Percentiles rank a stretch among this genome's conserved stretches.
Conservation (phyloP, 345 rosid genomes). For the Cardamine resedifolia region DNA sequence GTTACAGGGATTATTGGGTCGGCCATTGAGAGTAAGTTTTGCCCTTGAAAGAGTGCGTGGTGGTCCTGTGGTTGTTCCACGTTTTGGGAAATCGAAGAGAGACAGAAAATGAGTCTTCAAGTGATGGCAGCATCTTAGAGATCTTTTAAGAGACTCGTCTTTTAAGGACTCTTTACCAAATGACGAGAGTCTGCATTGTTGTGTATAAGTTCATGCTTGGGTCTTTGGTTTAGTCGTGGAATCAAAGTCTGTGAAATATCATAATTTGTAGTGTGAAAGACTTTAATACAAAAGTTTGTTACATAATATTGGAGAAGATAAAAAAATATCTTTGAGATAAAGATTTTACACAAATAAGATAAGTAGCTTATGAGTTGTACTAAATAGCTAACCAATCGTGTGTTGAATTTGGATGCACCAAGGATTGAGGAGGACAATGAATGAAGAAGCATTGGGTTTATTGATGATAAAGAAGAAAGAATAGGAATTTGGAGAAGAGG, state of each 20-base stretch:
- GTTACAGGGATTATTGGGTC: slow-evolving; percentile 73
- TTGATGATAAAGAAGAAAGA: slow-evolving; percentile 22
- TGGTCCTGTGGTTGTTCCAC: slow-evolving; percentile 75
- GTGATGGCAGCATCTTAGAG: background rate
- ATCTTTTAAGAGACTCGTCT: slow-evolving; percentile 7
- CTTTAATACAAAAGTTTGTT: background rate
- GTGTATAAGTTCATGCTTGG: background rate
- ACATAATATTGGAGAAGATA: background rate
- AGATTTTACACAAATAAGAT: slow-evolving; percentile 2
- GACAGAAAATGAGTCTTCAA: slow-evolving; percentile 18
- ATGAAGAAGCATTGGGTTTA: slow-evolving; percentile 21
- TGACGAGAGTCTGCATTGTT: background rate
- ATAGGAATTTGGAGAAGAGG: slow-evolving; percentile 16
- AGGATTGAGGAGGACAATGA: slow-evolving; percentile 1
- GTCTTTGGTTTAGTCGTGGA: background rate
- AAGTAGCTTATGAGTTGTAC: background rate
- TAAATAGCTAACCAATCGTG: background rate
- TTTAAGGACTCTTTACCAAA: background rate
- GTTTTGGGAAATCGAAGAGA: slow-evolving; percentile 41
- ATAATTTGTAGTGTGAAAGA: background rate
- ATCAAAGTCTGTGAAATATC: background rate
- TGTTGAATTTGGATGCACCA: background rate
- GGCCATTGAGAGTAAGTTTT: slow-evolving; percentile 71
- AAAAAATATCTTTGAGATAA: background rate
- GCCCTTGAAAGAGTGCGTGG: slow-evolving; percentile 84